phyloP scores from a whole-genome alignment of 2,329 filamentous ascomycete genomes.

The Scolecobasidium constrictum region DNA sequence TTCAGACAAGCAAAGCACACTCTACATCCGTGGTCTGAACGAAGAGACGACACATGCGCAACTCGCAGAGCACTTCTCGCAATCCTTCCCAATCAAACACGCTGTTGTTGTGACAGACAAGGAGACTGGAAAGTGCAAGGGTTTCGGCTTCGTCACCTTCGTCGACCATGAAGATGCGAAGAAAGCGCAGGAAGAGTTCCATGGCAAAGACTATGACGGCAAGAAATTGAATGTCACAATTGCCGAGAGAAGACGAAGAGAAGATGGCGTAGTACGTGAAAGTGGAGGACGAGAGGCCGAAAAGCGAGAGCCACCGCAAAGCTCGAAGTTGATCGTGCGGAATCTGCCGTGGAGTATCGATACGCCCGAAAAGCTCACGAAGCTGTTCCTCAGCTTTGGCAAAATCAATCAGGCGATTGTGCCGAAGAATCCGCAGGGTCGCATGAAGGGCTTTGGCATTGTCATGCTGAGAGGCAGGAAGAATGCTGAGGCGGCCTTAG shows the following conservation, averaged over 20 bases:
- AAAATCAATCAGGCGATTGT: constrained; percentile 83
- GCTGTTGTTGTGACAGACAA: constrained; percentile 85
- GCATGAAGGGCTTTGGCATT: constrained; percentile 70
- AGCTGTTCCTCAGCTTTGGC: constrained; percentile 76
- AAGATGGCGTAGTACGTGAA: constrained; percentile 8
- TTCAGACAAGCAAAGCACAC: constrained; percentile 30
- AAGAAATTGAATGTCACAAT: constrained; percentile 77
- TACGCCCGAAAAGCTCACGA: constrained; percentile 65
- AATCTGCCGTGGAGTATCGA: constrained; percentile 97
- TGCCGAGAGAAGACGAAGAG: constrained; percentile 72
- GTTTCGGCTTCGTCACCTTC: constrained; percentile 95
- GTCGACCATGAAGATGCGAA: constrained; percentile 85
- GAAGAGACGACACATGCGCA: constrained; percentile 67
- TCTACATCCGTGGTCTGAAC: constrained; percentile 86
- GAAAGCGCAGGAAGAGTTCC: constrained; percentile 68
- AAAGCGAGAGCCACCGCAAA: constrained; percentile 42
- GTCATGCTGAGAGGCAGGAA: constrained; percentile 77
- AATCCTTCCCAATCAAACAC: constrained; percentile 91
- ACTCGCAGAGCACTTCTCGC: constrained; percentile 81
- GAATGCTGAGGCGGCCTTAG: constrained; percentile 83
- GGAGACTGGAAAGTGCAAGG: constrained; percentile 74
- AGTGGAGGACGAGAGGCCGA: neutral
- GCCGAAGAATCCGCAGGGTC: constrained; percentile 56
- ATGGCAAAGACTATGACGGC: constrained; percentile 67
- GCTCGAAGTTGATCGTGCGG: constrained; percentile 78